phyloP scores from a whole-genome alignment of 2,329 filamentous ascomycete genomes.

The Nectriaceae sp. region DNA sequence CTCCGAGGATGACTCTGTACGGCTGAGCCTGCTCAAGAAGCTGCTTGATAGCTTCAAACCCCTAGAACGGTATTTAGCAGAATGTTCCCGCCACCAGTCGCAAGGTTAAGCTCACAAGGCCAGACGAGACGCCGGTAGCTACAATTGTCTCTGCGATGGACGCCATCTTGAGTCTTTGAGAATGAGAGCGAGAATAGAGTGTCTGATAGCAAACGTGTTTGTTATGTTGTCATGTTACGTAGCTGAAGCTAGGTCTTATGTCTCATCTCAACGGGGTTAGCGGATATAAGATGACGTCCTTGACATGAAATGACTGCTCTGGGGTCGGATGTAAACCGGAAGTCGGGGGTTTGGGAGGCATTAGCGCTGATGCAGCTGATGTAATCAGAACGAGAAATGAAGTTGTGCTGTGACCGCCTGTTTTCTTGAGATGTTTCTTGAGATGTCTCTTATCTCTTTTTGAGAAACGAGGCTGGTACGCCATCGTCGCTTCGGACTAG shows the following conservation, averaged over 20 bases:
- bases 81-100: neutral
- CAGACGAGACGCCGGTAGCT: slow-evolving; percentile 52
- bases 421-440: no score
- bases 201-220: no score
- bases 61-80: slow-evolving; percentile 34
- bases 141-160: slow-evolving; percentile 49
- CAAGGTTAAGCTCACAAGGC: slow-evolving; percentile 41
- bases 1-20: slow-evolving; percentile 52
- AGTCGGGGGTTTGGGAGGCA: neutral
- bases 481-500: no score
- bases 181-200: no score
- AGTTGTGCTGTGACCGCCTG: no score
- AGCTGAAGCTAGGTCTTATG: neutral
- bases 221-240: neutral
- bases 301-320: neutral
- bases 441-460: no score
- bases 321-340: neutral
- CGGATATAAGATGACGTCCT: slow-evolving; percentile 13
- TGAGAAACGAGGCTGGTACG: no score
- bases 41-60: slow-evolving; percentile 55
- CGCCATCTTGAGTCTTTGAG: slow-evolving; percentile 34
- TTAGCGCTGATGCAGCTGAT: neutral
- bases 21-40: slow-evolving; percentile 47
- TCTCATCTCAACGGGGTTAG: slow-evolving; percentile 23
- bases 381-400: no score